Base-by-base conservation (phyloP, 2,329 filamentous ascomycete species). In the Ustulina deusta region DNA sequence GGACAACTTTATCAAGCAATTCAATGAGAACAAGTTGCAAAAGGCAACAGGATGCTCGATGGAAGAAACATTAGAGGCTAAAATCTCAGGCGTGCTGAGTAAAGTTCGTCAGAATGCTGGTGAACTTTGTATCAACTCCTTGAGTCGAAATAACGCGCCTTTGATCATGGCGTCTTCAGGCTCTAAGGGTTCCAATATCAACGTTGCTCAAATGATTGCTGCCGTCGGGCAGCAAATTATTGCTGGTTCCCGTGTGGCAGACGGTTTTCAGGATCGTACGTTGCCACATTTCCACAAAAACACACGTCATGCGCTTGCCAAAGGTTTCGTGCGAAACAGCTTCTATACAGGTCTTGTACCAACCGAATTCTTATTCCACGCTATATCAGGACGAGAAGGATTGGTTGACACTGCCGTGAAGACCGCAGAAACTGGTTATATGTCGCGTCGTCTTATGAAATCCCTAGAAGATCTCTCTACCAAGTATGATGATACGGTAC, bases 151-250 rank as follows among this genome's bases (percentile, higher is more conserved):
- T 82, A 99, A 99, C 74, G 91, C 96, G 0, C 94, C 96, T 6
- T 85, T 98, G 71, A 91, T 97, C 82, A 99, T 99, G 96, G 96
- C 96, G 69, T 96, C 93, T 69, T 98, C 93, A 13, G 96, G 96
- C 56, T 98, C 95, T 61, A 99, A 99, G 80, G 96, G 96, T 78
- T 97, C 94, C 5, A 92, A 93, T 74, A 97, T 99, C 84, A 99
- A 99, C 84, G 96, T 99, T 38, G 96, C 96, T 9, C 96, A 99
- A 83, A 99, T 99, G 96, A 92, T 98, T 78, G 95, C 96, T 64
- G 90, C 94, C 66, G 96, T 99, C 77, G 96, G 96, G 58, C 96
- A 99, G 81, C 96, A 99, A 75, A 97, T 98, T 87, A 98, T 99
- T 75, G 92, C 92, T 68, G 93, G 94, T 56, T 89, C 92, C 76